Base-by-base conservation (phyloP, 2,329 filamentous ascomycete genomes). In the Exophiala sideris region DNA sequence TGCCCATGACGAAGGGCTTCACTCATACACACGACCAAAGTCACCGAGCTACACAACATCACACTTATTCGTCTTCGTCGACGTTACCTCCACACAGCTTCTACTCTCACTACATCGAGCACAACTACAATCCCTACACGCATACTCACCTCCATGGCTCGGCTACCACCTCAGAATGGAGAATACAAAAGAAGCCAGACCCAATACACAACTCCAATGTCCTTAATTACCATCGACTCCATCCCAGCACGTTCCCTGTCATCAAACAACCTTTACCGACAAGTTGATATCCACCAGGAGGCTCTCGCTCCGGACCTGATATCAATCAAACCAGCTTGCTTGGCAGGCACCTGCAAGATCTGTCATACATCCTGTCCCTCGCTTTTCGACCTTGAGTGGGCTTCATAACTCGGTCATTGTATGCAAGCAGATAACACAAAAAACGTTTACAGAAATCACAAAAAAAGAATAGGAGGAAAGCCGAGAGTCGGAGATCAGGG, bases 391-490 rank as follows among this genome's bases (percentile, higher is more conserved):
- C 35, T 12, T 38, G 11, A 45, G 41, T 24, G 10, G 42, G 9
- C 44, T 38, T 10, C 6, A 38, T 12, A 38, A 38, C 11, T 9
- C 11, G 11, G 35, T 10, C 10, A 5, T 8, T 48, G 50, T 33
- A 53, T 45, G 50, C 46, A 45, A 41, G 41, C 41, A 52, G 47
- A 33, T 34, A 10, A 41, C n/a, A 40, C 24, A 39, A 11, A 39
- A 38, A 48, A 24, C 38, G 12, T 16, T 12, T 35, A 41, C 24
- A 54, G 57, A 58, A 59, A 36, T 12, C 32, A 45, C 38, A 56
- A 62, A 62, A 60, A 62, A 62, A 60, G 45, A 58, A 62, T 50
- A 62, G 57, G 60, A 60, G 55, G 57, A 52, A 58, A 58, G 50
- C 52, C 51, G 36, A 56, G 10, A 45, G 50, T 52, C 44, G 36